Evolutionary conservation across 176 grass and related monocot genomes (phyloP).

Genomic region (Avena sativa): DNA sequence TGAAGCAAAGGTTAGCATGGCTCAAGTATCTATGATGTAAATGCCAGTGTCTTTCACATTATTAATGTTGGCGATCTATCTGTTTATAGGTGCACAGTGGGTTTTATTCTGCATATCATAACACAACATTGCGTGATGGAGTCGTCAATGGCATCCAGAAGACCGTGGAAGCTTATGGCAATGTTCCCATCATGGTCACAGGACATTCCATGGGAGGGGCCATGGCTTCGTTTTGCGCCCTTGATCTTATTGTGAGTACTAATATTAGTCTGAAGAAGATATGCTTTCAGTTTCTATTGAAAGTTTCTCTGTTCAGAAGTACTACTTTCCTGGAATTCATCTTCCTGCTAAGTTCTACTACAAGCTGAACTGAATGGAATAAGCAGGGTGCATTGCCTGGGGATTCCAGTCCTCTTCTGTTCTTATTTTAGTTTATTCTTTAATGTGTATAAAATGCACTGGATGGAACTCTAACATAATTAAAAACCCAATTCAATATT

Average conservation of each 20-base stretch:
- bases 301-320: conserved; percentile 4
- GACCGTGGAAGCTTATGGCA: conserved; percentile 59
- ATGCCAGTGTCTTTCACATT: conserved; percentile 5
- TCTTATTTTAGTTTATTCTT: conserved; percentile 28
- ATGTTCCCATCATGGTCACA: conserved; percentile 65
- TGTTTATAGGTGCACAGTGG: conserved; percentile 71
- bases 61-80: conserved; percentile 13
- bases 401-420: background rate
- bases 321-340: background rate
- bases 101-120: conserved; percentile 85
- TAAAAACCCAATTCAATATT: background rate
- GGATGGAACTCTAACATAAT: background rate
- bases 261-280: conserved; percentile 2
- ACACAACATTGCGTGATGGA: conserved; percentile 59
- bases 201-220: conserved; percentile 90
- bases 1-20: conserved; percentile 77
- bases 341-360: background rate
- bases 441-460: conserved; percentile 18
- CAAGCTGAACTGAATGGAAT: background rate
- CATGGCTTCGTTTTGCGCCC: conserved; percentile 73
- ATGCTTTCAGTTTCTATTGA: background rate
- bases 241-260: conserved; percentile 82
- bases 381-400: background rate
- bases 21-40: conserved; percentile 15
- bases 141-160: conserved; percentile 60